Conservation (phyloP, 257 asterid species). For the Lavandula angustifolia region DNA sequence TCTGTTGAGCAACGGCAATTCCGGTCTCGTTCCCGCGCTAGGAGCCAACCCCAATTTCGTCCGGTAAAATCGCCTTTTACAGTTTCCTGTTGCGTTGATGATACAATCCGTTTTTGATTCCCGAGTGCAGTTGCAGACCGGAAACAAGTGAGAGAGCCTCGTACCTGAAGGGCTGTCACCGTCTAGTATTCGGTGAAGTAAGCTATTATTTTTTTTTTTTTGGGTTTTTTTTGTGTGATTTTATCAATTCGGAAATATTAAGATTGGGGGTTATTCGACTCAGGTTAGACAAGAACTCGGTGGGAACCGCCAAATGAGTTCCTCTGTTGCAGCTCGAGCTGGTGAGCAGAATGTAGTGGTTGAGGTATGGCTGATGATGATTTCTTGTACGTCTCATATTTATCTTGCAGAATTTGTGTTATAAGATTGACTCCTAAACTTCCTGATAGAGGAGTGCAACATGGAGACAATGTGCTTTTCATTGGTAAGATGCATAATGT, state of each 20-base stretch:
- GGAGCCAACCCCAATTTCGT: conserved; percentile 10
- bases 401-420: conserved; percentile 1
- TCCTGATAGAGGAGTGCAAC: background rate
- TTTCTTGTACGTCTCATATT: background rate
- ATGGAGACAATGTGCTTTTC: conserved; percentile 11
- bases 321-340: conserved; percentile 35
- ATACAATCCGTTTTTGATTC: background rate
- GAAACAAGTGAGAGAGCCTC: conserved; percentile 30
- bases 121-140: conserved; percentile 27
- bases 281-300: conserved; percentile 35
- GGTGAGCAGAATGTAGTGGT: conserved; percentile 39
- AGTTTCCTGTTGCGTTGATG: background rate
- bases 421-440: background rate
- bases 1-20: conserved; percentile 29
- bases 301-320: conserved; percentile 25
- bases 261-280: conserved; percentile 11
- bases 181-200: conserved; percentile 33
- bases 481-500: background rate
- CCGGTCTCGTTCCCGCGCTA: conserved; percentile 33
- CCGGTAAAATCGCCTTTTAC: conserved; percentile 29
- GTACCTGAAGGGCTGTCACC: conserved; percentile 20
- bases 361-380: conserved; percentile 40
- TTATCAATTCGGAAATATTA: background rate
- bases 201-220: conserved; percentile 17
- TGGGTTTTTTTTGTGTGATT: background rate